phyloP scores from a whole-genome alignment of 305 asterid genomes.

The Fraxinus albicans region DNA sequence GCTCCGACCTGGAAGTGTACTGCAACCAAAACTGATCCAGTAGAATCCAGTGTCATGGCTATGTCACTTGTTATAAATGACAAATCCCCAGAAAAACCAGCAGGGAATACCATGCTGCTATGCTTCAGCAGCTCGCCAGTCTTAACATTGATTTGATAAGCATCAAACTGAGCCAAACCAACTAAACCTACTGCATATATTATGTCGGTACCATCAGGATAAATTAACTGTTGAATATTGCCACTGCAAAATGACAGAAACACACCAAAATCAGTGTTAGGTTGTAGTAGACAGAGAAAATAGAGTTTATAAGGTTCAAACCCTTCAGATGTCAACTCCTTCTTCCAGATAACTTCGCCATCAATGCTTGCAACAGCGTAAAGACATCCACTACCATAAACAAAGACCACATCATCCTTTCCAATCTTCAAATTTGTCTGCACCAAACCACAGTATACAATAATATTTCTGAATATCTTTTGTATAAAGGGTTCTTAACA shows the following conservation, averaged over 20 bases:
- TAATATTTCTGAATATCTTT: conserved; percentile 7
- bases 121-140: conserved; percentile 72
- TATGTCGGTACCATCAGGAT: conserved; percentile 62
- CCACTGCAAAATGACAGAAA: conserved; percentile 51
- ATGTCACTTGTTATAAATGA: conserved; percentile 53
- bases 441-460: conserved; percentile 22
- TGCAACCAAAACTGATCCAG: conserved; percentile 59
- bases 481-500: neutral
- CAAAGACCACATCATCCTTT: conserved; percentile 63
- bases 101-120: conserved; percentile 44
- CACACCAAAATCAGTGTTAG: conserved; percentile 16
- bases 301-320: conserved; percentile 19
- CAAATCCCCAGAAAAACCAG: conserved; percentile 81
- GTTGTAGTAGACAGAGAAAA: neutral
- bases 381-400: conserved; percentile 70
- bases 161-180: conserved; percentile 56
- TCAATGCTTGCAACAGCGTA: conserved; percentile 82
- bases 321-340: conserved; percentile 56
- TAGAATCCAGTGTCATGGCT: conserved; percentile 73
- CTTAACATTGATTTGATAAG: conserved; percentile 56
- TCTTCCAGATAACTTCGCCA: conserved; percentile 87
- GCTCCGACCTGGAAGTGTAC: conserved; percentile 58
- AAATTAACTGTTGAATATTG: conserved; percentile 55
- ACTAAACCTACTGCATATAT: conserved; percentile 63
- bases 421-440: conserved; percentile 70